phyloP scores from a whole-genome alignment of 1,284 basidiomycete species.

The Pterulicium gracile region DNA sequence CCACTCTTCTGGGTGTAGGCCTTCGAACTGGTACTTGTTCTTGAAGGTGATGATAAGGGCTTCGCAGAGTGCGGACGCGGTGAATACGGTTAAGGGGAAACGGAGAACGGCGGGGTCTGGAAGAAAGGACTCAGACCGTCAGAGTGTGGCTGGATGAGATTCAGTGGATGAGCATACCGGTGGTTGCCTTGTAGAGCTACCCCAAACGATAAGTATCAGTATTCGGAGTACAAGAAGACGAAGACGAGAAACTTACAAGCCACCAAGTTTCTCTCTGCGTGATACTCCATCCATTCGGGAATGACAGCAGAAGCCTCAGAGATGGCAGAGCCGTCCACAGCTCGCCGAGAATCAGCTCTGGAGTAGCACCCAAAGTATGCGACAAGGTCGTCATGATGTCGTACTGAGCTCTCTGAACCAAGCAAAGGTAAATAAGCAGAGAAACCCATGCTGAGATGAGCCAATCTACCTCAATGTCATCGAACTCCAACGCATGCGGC shows the following conservation, averaged over 20 bases:
- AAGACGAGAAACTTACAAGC: not conserved
- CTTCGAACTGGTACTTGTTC: not conserved
- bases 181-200: too few relatives aligned
- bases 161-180: too few relatives aligned
- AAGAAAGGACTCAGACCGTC: not conserved
- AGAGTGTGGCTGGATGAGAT: not conserved
- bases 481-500: not conserved
- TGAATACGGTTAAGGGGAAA: not conserved
- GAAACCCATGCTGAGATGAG: too few relatives aligned
- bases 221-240: not conserved
- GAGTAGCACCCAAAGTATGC: not conserved
- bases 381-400: not conserved
- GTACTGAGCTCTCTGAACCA: not conserved
- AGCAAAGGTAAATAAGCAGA: too few relatives aligned
- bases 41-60: not conserved
- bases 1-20: not conserved
- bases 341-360: not conserved
- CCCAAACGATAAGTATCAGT: not conserved
- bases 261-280: not conserved
- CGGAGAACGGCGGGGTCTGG: not conserved
- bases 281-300: not conserved
- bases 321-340: not conserved
- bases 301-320: not conserved
- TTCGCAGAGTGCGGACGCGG: not conserved
- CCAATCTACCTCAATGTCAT: not conserved